phyloP scores from a whole-genome alignment of 176 grass and related monocot genomes.

The Microstegium vimineum region DNA sequence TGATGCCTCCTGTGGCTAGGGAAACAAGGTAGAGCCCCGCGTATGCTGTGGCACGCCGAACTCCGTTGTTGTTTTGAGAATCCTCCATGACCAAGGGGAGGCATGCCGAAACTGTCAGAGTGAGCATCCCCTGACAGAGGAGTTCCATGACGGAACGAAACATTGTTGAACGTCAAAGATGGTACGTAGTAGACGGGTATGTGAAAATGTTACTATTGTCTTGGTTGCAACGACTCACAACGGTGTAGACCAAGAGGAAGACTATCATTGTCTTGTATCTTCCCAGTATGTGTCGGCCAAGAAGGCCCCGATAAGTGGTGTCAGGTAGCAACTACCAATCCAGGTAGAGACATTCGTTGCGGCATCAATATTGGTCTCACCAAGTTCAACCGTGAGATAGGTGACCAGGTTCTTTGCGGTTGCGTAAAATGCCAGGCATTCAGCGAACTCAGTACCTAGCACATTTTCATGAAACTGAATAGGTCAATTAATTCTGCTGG shows the following conservation, averaged over 20 bases:
- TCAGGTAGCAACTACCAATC: slow-evolving; percentile 15
- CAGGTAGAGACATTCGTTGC: neutral
- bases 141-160: no score
- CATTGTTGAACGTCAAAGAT: no score
- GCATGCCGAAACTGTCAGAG: neutral
- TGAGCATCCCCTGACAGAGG: neutral
- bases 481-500: no score
- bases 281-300: slow-evolving; percentile 15
- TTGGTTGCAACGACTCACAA: neutral
- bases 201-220: no score
- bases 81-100: neutral
- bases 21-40: neutral
- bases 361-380: neutral
- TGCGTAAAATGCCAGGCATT: no score
- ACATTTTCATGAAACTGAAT: no score
- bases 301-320: slow-evolving; percentile 11
- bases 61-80: neutral
- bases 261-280: neutral
- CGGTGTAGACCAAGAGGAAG: neutral
- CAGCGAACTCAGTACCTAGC: no score
- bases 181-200: no score
- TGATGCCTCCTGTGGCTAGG: slow-evolving; percentile 24
- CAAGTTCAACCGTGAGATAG: neutral
- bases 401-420: neutral
- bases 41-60: neutral